Evolutionary conservation across 768 basidiomycete genomes (phyloP), one percentile per base, ranked within the genome.

Genomic region (Pleurotus eryngii): DNA sequence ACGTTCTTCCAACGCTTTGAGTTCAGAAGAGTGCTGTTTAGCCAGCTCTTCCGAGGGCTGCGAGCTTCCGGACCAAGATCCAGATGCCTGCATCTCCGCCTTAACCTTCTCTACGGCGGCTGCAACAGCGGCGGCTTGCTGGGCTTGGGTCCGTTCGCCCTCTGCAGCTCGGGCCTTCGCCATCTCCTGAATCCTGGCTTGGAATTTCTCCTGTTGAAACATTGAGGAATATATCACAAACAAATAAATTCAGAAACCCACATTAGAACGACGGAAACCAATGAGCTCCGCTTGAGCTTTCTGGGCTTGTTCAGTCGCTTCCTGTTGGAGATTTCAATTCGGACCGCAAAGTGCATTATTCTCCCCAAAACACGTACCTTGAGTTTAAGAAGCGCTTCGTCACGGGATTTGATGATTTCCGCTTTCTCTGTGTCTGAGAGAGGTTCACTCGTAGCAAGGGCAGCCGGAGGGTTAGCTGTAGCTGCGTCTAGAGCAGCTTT

Each of bases 341-440:
- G n/a, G 17, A 27, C 37, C 17, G 51, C 40, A 57, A 24, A 53
- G 22, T 37, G 14, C 50, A 4, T 6, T 18, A 26, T 20, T 38
- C 46, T 49, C 15, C 15, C 12, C 7, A 46, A 2, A 24, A 27
- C 3, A 37, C 39, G 22, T 67, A 86, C 90, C 73, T 83, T 82
- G n/a, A 80, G 69, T 54, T 82, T 81, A 9, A 80, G 73, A 5
- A 81, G 58, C 2, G 85, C 84, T n/a, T 86, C 82, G 57, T 81
- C 86, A 5, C 84, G 83, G 24, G 77, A 75, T 61, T 82, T 82
- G 37, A 76, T 56, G 0, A 92, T 72, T 54, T 81, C 79, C 0
- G 70, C 75, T 62, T 84, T 89, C 65, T 90, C 87, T 1, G 73
- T 64, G 56, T 89, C 86, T 81, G 82, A 83, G 15, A 69, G 68